Conservation (phyloP, 2,329 filamentous ascomycete genomes). For the Dactylellina drechsleri region DNA sequence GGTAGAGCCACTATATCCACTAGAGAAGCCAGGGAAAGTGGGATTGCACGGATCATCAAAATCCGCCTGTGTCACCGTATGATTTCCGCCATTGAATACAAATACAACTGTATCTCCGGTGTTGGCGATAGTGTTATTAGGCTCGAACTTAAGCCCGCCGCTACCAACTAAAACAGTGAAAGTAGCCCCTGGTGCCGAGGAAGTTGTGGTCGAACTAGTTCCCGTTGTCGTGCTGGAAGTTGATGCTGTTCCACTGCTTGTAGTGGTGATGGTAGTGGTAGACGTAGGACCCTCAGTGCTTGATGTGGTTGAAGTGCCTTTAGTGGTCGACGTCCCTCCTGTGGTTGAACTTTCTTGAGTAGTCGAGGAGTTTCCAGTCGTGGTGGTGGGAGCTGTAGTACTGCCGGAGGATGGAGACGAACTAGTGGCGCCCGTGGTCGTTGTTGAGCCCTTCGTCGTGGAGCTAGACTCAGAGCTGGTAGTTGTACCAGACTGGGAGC, state of each 20-base stretch:
- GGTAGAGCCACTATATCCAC: neutral
- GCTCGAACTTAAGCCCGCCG: no score
- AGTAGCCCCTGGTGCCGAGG: neutral
- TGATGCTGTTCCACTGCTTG: neutral
- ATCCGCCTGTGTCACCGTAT: constrained; percentile 79
- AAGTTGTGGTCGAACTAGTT: neutral
- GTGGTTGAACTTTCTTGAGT: no score
- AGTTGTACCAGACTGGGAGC: neutral
- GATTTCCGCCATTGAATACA: constrained; percentile 65
- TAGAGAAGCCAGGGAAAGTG: constrained; percentile 61
- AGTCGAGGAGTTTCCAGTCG: neutral
- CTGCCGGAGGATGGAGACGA: neutral
- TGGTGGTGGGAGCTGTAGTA: neutral
- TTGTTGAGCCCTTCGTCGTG: neutral
- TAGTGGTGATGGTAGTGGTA: neutral
- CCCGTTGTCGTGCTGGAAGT: neutral
- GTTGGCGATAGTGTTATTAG: no score
- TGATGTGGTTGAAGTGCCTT: neutral
- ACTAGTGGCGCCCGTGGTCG: neutral
- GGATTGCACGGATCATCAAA: constrained; percentile 77
- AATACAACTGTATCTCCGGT: constrained; percentile 62
- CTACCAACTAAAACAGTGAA: neutral
- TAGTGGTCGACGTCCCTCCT: neutral
- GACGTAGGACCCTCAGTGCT: neutral
- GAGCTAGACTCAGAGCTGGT: neutral